Evolutionary conservation across 2,329 filamentous ascomycete genomes (phyloP), one percentile per base, ranked within the genome.

Genomic region (Paraconiothyrium sp.): DNA sequence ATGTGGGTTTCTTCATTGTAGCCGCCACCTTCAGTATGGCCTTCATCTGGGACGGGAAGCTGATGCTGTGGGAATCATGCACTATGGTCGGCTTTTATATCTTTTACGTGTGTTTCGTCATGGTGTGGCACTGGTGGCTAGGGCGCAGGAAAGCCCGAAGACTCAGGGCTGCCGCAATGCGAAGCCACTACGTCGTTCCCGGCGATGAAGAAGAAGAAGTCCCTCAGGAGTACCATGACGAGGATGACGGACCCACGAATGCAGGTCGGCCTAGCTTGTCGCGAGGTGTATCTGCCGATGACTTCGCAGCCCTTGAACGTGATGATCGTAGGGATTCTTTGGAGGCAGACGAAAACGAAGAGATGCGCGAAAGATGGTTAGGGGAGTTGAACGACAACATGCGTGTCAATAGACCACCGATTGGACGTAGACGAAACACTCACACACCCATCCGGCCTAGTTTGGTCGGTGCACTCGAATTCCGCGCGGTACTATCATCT

Each of bases 381-480:
- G 93, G 93, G 22, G 94, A 98, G 77, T 88, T 99, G 74, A 90
- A 91, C 43, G 95, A 90, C 76, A 97, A 93, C 76, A 99, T 99
- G 95, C 91, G 94, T 59, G 85, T 98, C 32, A 89, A 89, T 67
- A 88, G 93, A 24, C 88, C 92, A 0, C 82, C 83, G 35, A 84
- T 88, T 50, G 85, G 85, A 48, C 86, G 89, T 65, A 88, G 90
- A 67, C 90, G 90, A 66, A 93, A 85, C 50, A 88, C 92, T 2
- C 86, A 94, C 63, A 94, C 90, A 7, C 91, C 93, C 0, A 97
- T 99, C 64, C 87, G 95, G 47, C 94, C 95, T 1, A 98, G 95
- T 82, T 82, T 99, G 50, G 90, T 99, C 3, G 95, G 95, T 47
- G 95, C 92, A 9, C 83, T 99, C 60, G 95, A 99, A 79, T 99